phyloP scores from a whole-genome alignment of 208 protist genomes.

The Acanthamoeba sp. region DNA sequence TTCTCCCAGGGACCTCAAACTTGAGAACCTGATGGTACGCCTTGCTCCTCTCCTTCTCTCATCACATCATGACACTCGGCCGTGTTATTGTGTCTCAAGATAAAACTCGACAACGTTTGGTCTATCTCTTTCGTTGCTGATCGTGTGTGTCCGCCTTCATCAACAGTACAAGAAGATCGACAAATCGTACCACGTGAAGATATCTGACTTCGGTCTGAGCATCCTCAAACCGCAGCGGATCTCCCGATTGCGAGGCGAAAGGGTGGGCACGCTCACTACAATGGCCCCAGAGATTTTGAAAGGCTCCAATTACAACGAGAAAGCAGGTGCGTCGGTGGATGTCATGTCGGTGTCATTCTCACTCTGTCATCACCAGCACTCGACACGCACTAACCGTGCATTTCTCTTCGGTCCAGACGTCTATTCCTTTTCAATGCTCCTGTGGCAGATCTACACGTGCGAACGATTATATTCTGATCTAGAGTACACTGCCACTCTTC shows the following conservation, averaged over 20 bases:
- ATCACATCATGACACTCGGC: too few relatives aligned
- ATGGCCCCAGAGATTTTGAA: slow-evolving; percentile 88
- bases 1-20: slow-evolving; percentile 83
- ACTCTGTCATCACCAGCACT: not conserved
- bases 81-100: too few relatives aligned
- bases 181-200: slow-evolving; percentile 64
- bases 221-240: slow-evolving; percentile 83
- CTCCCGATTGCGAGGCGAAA: slow-evolving; percentile 77
- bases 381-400: not conserved
- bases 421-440: slow-evolving; percentile 87
- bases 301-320: slow-evolving; percentile 83
- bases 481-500: not conserved
- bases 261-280: slow-evolving; percentile 83
- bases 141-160: not conserved
- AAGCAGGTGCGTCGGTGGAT: slow-evolving; percentile 54
- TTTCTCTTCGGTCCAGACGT: slow-evolving; percentile 72
- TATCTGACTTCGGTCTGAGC: slow-evolving; percentile 66
- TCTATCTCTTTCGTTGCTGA: too few relatives aligned
- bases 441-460: slow-evolving; percentile 85
- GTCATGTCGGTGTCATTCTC: not conserved
- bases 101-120: too few relatives aligned
- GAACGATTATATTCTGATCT: slow-evolving; percentile 58
- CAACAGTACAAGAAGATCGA: slow-evolving; percentile 71
- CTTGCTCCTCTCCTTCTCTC: slow-evolving; percentile 20
- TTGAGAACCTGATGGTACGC: slow-evolving; percentile 42